These are phyloP conservation scores for Fusarium sp. DNA, from an alignment of 2,329 filamentous ascomycete genomes.

Conservation along the genomic window DNA sequence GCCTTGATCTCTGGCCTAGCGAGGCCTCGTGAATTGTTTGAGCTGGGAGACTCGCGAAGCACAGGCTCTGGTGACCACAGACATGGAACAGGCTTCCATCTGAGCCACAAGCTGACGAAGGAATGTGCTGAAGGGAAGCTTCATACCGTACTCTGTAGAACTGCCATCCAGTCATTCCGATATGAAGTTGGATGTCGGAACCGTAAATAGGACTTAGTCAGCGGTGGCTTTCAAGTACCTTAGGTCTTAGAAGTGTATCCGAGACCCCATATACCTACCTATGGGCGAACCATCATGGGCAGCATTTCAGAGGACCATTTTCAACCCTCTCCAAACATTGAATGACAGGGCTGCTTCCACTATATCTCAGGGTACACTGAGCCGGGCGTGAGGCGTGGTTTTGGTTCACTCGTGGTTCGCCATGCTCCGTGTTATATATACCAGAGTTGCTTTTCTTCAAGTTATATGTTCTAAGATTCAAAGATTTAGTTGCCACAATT, in stretches of 20 bases:
- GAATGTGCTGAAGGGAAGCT: background rate
- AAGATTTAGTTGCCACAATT: background rate
- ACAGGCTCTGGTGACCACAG: background rate
- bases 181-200: background rate
- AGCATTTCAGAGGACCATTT: background rate
- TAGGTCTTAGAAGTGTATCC: too few species aligned
- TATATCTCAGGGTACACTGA: background rate
- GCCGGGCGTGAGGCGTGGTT: background rate
- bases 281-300: background rate
- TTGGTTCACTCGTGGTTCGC: too few species aligned
- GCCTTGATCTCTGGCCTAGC: background rate
- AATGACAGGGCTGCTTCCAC: background rate
- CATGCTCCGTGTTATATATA: too few species aligned
- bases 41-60: background rate
- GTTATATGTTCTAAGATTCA: background rate
- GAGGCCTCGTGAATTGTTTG: background rate
- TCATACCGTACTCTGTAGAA: background rate
- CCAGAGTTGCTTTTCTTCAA: background rate
- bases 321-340: background rate
- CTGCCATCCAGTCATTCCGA: background rate
- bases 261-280: background rate
- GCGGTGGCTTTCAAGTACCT: background rate
- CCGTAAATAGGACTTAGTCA: background rate
- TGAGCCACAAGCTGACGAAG: background rate
- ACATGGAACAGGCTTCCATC: background rate